These are phyloP conservation scores for Ensete ventricosum DNA, from an alignment of 176 grass and related monocot genomes.

Conservation along the genomic window DNA sequence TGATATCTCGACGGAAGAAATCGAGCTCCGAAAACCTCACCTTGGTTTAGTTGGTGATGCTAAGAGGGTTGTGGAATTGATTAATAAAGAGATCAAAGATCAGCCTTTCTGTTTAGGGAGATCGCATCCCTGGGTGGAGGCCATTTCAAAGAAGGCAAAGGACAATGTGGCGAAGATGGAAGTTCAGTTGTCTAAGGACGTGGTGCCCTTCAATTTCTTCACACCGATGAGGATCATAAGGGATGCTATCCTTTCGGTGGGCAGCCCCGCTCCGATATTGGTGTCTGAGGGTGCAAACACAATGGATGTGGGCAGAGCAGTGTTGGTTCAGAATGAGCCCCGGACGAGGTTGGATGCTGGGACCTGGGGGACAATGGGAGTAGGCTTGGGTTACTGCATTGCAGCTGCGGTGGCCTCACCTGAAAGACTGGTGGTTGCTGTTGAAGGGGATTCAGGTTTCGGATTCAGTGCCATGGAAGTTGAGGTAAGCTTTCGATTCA, in stretches of 20 bases:
- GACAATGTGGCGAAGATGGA: conserved; percentile 81
- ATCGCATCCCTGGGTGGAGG: conserved; percentile 73
- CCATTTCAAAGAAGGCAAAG: conserved; percentile 68
- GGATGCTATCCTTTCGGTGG: conserved; percentile 66
- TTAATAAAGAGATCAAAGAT: conserved; percentile 86
- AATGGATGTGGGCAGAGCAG: conserved; percentile 86
- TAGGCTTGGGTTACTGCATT: conserved; percentile 88
- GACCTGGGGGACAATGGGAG: conserved; percentile 95
- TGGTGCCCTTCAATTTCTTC: conserved; percentile 89
- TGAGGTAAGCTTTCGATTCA: conserved; percentile 44
- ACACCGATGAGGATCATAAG: conserved; percentile 80
- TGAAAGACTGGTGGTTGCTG: conserved; percentile 66
- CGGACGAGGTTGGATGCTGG: conserved; percentile 90
- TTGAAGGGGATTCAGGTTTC: conserved; percentile 93
- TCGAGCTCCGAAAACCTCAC: conserved; percentile 71
- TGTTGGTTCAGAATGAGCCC: conserved; percentile 91
- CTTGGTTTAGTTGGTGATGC: conserved; percentile 70
- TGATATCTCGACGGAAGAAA: conserved; percentile 63
- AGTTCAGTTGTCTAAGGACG: conserved; percentile 50
- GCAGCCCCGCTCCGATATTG: conserved; percentile 55
- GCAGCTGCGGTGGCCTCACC: conserved; percentile 70
- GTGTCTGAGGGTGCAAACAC: conserved; percentile 91
- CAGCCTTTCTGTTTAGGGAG: conserved; percentile 64
- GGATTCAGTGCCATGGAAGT: conserved; percentile 98
- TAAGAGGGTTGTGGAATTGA: conserved; percentile 43